phyloP scores from a whole-genome alignment of 306 rosid genomes.

The Malus sylvestris region DNA sequence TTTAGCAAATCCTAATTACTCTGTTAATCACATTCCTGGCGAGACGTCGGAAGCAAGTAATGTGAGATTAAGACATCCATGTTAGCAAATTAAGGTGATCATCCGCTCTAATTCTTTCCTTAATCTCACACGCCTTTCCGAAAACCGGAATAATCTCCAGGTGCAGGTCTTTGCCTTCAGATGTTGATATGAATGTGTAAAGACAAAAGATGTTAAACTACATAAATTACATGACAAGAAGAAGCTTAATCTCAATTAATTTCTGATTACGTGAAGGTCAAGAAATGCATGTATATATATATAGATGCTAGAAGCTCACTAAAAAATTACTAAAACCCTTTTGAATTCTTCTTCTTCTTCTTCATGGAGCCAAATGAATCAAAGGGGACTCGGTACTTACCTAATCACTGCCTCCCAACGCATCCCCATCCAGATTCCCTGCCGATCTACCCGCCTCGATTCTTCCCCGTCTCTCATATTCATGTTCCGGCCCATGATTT shows the following conservation, averaged over 20 bases:
- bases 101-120: neutral
- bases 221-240: neutral
- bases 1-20: neutral
- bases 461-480: conserved; percentile 6
- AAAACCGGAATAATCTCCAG: neutral
- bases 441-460: neutral
- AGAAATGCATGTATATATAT: neutral
- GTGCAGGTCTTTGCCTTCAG: neutral
- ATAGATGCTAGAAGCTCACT: neutral
- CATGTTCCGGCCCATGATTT: conserved; percentile 8
- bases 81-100: neutral
- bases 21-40: neutral
- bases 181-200: neutral
- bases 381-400: neutral
- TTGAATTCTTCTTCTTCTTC: conserved; percentile 3
- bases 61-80: neutral
- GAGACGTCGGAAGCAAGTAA: conserved; percentile 1
- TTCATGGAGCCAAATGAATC: conserved; percentile 19
- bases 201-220: neutral
- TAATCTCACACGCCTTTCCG: neutral
- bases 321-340: neutral
- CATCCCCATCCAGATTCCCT: neutral
- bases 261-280: neutral
- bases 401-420: neutral
- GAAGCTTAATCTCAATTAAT: conserved; percentile 14